Percentiles rank a stretch among this genome's conserved stretches.
Conservation (phyloP, 345 rosid genomes). For the Balakata baccata region DNA sequence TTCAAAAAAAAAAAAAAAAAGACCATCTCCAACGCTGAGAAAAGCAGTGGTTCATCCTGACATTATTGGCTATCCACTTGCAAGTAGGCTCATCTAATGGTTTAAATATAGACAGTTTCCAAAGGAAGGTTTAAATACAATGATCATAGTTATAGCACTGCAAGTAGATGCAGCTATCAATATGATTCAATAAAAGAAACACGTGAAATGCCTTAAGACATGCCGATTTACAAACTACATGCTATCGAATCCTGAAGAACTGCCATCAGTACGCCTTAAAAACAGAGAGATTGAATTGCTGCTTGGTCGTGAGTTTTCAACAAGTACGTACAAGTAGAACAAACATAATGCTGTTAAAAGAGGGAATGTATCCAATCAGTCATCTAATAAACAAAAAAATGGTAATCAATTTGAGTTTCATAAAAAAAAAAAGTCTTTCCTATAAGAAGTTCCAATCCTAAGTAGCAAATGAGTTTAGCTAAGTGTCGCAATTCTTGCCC, state of each 20-base stretch:
- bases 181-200: not conserved
- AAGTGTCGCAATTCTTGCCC: not conserved
- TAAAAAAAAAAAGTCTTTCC: not conserved
- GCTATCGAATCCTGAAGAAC: conserved; percentile 35
- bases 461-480: not conserved
- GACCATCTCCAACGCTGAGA: not conserved
- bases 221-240: not conserved
- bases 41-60: not conserved
- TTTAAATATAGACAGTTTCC: not conserved
- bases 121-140: not conserved
- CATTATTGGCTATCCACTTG: not conserved
- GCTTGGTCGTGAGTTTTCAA: conserved; percentile 51
- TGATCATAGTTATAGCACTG: not conserved
- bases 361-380: not conserved
- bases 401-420: not conserved
- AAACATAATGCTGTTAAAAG: conserved; percentile 65
- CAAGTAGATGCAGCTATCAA: not conserved
- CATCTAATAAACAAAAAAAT: not conserved
- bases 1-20: too few relatives aligned
- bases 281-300: conserved; percentile 33
- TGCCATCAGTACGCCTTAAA: conserved; percentile 40
- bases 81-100: not conserved
- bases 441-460: not conserved
- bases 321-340: conserved; percentile 72
- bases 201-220: not conserved